Evolutionary conservation across 768 basidiomycete genomes (phyloP).

Genomic region (Leccinum disarticulatum): DNA sequence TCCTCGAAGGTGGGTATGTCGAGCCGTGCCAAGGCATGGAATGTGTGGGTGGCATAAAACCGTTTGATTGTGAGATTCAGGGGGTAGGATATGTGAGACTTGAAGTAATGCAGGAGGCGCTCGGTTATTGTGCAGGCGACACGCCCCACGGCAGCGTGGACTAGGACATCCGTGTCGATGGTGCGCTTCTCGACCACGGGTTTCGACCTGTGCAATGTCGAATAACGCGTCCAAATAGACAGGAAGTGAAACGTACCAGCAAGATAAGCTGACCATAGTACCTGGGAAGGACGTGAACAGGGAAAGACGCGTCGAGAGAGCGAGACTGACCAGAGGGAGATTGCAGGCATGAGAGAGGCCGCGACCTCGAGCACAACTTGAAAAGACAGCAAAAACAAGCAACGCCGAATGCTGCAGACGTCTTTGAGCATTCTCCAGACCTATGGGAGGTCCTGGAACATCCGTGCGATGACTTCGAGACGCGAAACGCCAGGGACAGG

Average conservation of each 20-base stretch:
- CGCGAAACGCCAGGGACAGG: constrained; percentile 43
- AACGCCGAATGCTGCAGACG: constrained; percentile 51
- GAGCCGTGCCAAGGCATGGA: constrained; percentile 64
- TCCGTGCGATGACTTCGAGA: constrained; percentile 47
- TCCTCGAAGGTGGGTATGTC: constrained; percentile 78
- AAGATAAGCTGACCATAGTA: constrained; percentile 66
- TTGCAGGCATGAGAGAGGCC: constrained; percentile 58
- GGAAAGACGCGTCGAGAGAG: neutral
- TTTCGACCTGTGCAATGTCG: constrained; percentile 51
- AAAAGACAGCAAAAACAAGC: constrained; percentile 46
- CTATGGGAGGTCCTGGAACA: constrained; percentile 53
- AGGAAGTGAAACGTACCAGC: constrained; percentile 44
- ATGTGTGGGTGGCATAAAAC: constrained; percentile 63
- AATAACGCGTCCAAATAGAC: constrained; percentile 6
- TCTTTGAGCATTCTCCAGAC: constrained; percentile 69
- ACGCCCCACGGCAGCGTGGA: constrained; percentile 56
- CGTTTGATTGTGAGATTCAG: constrained; percentile 60
- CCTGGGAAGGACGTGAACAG: constrained; percentile 34
- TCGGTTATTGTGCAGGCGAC: constrained; percentile 49
- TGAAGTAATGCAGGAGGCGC: constrained; percentile 45
- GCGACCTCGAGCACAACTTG: constrained; percentile 47
- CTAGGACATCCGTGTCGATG: constrained; percentile 56
- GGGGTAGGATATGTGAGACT: constrained; percentile 42
- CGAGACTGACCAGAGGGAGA: constrained; percentile 53
- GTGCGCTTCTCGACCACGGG: constrained; percentile 61